Evolutionary conservation across 495 filamentous ascomycete genomes (phyloP), one percentile per base, ranked within the genome.

Genomic region (Aspergillus avenaceus): DNA sequence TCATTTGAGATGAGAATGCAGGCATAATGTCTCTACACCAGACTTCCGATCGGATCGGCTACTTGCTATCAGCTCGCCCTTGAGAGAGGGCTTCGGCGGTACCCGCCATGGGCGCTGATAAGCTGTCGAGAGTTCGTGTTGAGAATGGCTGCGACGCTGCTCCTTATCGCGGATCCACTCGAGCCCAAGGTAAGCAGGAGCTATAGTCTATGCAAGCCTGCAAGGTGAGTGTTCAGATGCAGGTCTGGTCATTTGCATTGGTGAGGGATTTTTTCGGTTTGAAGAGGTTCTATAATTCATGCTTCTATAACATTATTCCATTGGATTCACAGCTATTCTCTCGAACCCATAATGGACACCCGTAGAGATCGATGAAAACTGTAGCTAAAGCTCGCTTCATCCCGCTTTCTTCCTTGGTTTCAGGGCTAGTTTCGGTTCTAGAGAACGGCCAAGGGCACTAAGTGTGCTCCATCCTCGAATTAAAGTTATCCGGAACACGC

Each of bases 91-190:
- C 23, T 47, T 52, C 50, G 50, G 50, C 42, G 50, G 42, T 37
- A 24, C 41, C 50, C 50, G 50, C 29, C 38, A 16, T 44, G 24
- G 41, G 8, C n/a, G n/a, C 24, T 44, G 41, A 44, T 44, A 44
- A 44, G 41, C 13, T 16, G 19, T 7, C 25, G 8, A 11, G 24
- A 14, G 4, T 23, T 44, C 21, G n/a, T 4, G 25, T 28, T 28
- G 24, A 23, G 41, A 25, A 28, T 28, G 8, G 41, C 13, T 26
- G 16, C 16, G 41, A 28, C 13, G 18, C 24, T 23, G n/a, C 13
- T 29, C 41, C n/a, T 44, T 44, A 44, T 44, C 41, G 24, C 24
- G 22, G 25, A 11, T 29, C 41, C 41, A 44, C 41, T 28, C 13
- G 8, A 4, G 41, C 11, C n/a, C 9, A 44, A 11, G 24, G 12